Conservation (phyloP, 768 basidiomycete genomes). For the Kwoniella shandongensis region DNA sequence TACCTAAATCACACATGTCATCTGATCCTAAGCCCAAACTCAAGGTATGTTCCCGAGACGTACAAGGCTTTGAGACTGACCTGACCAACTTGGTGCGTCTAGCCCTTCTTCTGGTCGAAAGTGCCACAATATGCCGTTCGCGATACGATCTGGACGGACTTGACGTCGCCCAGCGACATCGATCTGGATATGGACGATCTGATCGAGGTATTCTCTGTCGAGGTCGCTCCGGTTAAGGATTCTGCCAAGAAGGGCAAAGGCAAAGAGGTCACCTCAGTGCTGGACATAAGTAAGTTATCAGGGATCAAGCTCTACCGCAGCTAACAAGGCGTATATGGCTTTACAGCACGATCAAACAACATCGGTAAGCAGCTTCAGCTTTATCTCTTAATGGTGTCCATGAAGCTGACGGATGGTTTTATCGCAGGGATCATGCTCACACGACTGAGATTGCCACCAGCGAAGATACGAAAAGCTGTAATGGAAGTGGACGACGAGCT, state of each 20-base stretch:
- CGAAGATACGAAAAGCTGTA: slow-evolving; percentile 69
- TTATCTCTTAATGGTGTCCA: background rate
- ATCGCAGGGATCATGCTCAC: slow-evolving; percentile 76
- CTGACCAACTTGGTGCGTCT: no score
- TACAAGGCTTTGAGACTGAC: no score
- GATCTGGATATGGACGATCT: slow-evolving; percentile 68
- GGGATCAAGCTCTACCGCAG: background rate
- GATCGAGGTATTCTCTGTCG: slow-evolving; percentile 68
- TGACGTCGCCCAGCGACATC: slow-evolving; percentile 45
- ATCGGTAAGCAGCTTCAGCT: slow-evolving; percentile 60
- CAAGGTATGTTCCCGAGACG: slow-evolving; percentile 24
- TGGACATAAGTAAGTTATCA: slow-evolving; percentile 63
- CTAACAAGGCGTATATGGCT: background rate
- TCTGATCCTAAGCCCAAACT: slow-evolving; percentile 40
- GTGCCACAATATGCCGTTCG: slow-evolving; percentile 57
- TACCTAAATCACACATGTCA: slow-evolving; percentile 54
- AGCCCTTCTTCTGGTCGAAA: slow-evolving; percentile 93
- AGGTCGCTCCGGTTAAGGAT: slow-evolving; percentile 47
- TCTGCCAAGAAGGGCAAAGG: slow-evolving; percentile 57
- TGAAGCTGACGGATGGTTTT: background rate
- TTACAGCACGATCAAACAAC: slow-evolving; percentile 69
- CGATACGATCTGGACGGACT: slow-evolving; percentile 71
- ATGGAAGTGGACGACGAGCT: slow-evolving; percentile 69
- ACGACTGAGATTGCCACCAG: slow-evolving; percentile 65
- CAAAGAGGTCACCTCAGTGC: slow-evolving; percentile 64